Evolutionary conservation across 192 early-diverging fungal species (phyloP).

Genomic region (Physocladia obscura): DNA sequence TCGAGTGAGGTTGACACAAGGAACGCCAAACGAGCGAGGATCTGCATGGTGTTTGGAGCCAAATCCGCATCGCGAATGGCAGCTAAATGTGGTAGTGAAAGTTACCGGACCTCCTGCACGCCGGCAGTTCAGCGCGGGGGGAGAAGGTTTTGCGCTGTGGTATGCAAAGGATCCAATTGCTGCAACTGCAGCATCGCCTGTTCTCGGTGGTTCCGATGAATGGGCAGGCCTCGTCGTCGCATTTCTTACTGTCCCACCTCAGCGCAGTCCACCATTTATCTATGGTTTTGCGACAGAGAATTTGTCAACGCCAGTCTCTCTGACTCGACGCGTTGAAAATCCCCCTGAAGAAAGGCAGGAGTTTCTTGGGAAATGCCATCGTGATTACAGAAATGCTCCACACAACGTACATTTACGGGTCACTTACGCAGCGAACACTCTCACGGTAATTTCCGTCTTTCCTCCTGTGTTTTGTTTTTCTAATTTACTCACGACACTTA

Average conservation of each 20-base stretch:
- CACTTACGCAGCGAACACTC: slow-evolving; percentile 55
- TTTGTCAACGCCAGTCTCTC: slow-evolving; percentile 60
- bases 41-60: slow-evolving; percentile 59
- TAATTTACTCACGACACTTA: neutral
- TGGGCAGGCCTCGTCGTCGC: slow-evolving; percentile 2
- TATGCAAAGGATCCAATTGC: slow-evolving; percentile 56
- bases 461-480: neutral
- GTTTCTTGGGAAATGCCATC: slow-evolving; percentile 8
- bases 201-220: neutral
- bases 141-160: slow-evolving; percentile 78
- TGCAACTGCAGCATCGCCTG: neutral
- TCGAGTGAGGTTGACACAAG: slow-evolving; percentile 53
- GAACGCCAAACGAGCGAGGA: slow-evolving; percentile 53
- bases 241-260: too few species aligned
- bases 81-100: slow-evolving; percentile 60
- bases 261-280: slow-evolving; percentile 51
- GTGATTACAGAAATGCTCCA: slow-evolving; percentile 45
- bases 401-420: slow-evolving; percentile 51
- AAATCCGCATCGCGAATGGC: slow-evolving; percentile 71
- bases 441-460: slow-evolving; percentile 27
- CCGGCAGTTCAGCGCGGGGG: slow-evolving; percentile 43
- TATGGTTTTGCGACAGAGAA: slow-evolving; percentile 65
- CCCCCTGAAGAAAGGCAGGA: neutral
- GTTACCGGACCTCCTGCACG: slow-evolving; percentile 48
- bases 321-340: slow-evolving; percentile 37